These are phyloP conservation scores for Kwoniella bestiolae DNA, from an alignment of 768 basidiomycete genomes.

Conservation along the genomic window DNA sequence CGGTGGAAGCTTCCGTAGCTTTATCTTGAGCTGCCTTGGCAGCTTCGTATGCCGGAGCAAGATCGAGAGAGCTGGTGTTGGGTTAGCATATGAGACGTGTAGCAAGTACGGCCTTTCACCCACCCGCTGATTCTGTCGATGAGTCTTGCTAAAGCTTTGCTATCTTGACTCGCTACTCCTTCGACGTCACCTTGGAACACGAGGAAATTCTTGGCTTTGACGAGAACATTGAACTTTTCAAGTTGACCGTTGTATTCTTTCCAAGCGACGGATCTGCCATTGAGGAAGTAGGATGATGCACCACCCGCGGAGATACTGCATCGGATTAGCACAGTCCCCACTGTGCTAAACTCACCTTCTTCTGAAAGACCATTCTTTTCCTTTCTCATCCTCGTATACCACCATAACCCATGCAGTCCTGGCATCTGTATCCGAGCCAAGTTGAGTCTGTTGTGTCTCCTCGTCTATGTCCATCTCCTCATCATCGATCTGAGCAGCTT, in stretches of 20 bases:
- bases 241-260: constrained; percentile 86
- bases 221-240: constrained; percentile 87
- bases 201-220: constrained; percentile 98
- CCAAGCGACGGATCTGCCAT: constrained; percentile 79
- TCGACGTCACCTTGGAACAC: constrained; percentile 99
- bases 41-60: constrained; percentile 83
- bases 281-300: constrained; percentile 87
- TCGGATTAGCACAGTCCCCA: background rate
- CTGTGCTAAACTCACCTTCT: constrained; percentile 72
- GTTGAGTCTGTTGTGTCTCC: constrained; percentile 58
- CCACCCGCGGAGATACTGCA: constrained; percentile 83
- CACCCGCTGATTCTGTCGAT: constrained; percentile 93
- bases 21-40: constrained; percentile 84
- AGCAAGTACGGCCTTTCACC: constrained; percentile 18
- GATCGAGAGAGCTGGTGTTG: constrained; percentile 71
- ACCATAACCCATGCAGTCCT: constrained; percentile 96
- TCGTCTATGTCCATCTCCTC: constrained; percentile 52
- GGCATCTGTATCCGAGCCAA: constrained; percentile 70
- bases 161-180: constrained; percentile 91
- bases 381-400: constrained; percentile 75
- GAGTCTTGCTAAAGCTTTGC: constrained; percentile 82
- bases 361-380: constrained; percentile 87
- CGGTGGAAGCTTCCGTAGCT: constrained; percentile 90
- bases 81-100: background rate
- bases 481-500: constrained; percentile 47